Conservation (phyloP, 148 eudicot genomes). For the Rhododendron williamsianum region DNA sequence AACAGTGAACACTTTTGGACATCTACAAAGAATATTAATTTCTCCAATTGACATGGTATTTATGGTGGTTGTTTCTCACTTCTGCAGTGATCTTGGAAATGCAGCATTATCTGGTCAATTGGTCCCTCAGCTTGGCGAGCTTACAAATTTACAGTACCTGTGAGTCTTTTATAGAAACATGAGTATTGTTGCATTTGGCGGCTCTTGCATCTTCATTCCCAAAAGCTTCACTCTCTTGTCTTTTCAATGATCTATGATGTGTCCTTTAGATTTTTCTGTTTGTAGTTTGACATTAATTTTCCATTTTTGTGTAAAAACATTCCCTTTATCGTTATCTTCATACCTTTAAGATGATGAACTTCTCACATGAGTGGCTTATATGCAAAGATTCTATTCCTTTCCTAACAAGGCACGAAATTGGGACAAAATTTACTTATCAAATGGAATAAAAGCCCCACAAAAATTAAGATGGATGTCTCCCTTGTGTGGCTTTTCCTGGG, state of each 20-base stretch:
- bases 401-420: neutral
- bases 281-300: neutral
- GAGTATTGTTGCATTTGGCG: neutral
- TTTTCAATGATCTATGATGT: neutral
- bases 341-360: neutral
- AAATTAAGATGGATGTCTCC: neutral
- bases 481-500: neutral
- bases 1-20: too few species aligned
- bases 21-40: neutral
- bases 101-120: conserved; percentile 54
- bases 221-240: neutral
- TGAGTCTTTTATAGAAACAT: conserved; percentile 21
- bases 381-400: neutral
- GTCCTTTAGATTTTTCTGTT: neutral
- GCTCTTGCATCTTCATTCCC: neutral
- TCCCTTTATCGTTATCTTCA: neutral
- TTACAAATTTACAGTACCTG: conserved; percentile 56
- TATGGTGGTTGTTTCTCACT: conserved; percentile 1
- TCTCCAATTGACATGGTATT: neutral
- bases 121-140: conserved; percentile 44
- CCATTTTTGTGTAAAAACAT: neutral
- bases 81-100: conserved; percentile 58
- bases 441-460: neutral
- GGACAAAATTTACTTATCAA: neutral
- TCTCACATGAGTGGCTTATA: neutral